A percentile compares a stretch with the other conserved stretches of the same genome.
Evolutionary conservation across 169 alveolate genomes (phyloP).

Genomic region (Plasmodium gonderi): DNA sequence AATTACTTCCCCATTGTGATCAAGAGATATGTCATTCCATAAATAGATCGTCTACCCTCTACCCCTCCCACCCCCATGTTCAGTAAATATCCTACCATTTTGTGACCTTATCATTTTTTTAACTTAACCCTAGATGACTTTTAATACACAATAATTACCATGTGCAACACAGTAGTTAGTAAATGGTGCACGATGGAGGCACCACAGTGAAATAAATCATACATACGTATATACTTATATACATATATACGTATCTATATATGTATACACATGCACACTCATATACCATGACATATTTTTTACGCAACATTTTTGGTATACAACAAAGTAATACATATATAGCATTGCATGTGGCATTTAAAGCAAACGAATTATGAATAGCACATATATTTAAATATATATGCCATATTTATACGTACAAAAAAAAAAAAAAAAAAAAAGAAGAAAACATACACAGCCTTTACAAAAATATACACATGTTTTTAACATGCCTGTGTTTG

Average conservation of each 20-base stretch:
- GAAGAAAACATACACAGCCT: no score
- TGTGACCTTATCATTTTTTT: neutral
- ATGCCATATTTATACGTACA: neutral
- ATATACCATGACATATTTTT: neutral
- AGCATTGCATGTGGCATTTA: neutral
- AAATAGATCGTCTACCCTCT: neutral
- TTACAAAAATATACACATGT: neutral
- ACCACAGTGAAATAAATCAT: no score
- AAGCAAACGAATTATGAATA: neutral
- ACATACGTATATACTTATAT: neutral
- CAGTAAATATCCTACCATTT: no score
- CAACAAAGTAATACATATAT: no score
- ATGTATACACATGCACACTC: neutral
- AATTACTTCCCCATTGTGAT: conserved; percentile 27
- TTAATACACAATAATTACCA: no score
- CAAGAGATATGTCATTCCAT: neutral
- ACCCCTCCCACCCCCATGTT: no score
- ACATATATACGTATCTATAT: neutral
- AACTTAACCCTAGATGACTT: no score
- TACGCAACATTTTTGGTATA: no score
- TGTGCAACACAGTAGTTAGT: no score
- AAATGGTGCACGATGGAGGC: no score
- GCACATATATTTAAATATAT: neutral
- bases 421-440: no score
- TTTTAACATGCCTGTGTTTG: neutral